Evolutionary conservation across 345 rosid species (phyloP).

Genomic region (Linum usitatissimum): DNA sequence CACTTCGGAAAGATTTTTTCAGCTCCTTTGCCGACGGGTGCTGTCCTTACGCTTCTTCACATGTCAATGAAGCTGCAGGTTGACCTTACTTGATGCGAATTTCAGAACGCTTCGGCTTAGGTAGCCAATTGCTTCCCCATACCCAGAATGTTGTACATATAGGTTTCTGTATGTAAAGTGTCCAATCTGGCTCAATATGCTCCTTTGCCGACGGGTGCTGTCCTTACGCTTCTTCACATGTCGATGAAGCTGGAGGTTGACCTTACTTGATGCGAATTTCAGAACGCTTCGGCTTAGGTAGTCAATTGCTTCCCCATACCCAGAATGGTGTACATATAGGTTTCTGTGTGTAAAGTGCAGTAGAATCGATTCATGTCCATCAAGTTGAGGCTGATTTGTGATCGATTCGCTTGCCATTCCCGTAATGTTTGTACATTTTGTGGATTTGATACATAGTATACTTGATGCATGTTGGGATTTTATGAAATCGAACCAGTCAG

Average conservation of each 20-base stretch:
- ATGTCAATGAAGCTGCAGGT: constrained; percentile 82
- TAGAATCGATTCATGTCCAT: too few species aligned
- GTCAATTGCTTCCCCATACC: background rate
- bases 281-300: background rate
- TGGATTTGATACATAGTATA: background rate
- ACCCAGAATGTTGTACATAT: background rate
- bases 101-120: background rate
- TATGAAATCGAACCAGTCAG: too few species aligned
- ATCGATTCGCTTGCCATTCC: background rate
- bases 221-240: constrained; percentile 69
- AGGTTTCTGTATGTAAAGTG: constrained; percentile 2
- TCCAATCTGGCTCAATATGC: constrained; percentile 66
- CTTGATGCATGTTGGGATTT: background rate
- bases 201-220: constrained; percentile 82
- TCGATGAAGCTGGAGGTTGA: constrained; percentile 77
- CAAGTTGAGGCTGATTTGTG: too few species aligned
- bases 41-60: constrained; percentile 62
- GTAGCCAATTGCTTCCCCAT: background rate
- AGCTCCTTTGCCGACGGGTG: constrained; percentile 82
- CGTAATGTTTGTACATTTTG: background rate
- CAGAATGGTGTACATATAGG: background rate
- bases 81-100: constrained; percentile 30
- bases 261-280: constrained; percentile 20
- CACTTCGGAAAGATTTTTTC: background rate
- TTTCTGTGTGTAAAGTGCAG: too few species aligned